Conservation (phyloP, 1,139 yeast species). For the Taphrina populina region DNA sequence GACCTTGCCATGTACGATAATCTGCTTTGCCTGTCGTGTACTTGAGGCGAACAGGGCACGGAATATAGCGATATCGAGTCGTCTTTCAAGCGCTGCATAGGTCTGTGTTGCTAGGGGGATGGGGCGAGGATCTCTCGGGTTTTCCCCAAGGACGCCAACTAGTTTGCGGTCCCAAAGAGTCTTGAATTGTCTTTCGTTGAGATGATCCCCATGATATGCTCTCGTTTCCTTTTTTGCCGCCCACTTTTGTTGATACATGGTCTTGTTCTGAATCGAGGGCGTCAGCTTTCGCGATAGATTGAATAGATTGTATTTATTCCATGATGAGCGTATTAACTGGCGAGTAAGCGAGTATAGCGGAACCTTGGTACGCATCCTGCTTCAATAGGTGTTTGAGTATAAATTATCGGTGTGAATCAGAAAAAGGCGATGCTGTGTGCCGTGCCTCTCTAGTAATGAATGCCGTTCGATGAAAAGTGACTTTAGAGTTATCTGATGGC, state of each 20-base stretch:
- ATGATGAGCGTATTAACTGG: constrained; percentile 66
- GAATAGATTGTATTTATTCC: constrained; percentile 89
- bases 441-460: no score
- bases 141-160: constrained; percentile 31
- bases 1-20: constrained; percentile 78
- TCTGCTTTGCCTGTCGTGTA: constrained; percentile 89
- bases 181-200: constrained; percentile 75
- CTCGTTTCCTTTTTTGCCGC: constrained; percentile 86
- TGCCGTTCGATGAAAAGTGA: no score
- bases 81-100: constrained; percentile 78
- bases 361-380: constrained; percentile 18
- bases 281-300: constrained; percentile 71
- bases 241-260: constrained; percentile 89
- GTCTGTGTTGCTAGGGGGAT: constrained; percentile 82
- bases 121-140: constrained; percentile 48
- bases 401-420: no score
- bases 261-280: constrained; percentile 55
- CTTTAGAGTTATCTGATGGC: no score
- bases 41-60: constrained; percentile 93
- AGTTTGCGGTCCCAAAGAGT: constrained; percentile 37
- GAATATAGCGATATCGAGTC: constrained; percentile 85
- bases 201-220: constrained; percentile 92
- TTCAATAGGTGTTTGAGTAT: no score
- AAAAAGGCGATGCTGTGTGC: no score
- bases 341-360: constrained; percentile 26